These are phyloP conservation scores for Athelia sp. DNA, from an alignment of 1,284 basidiomycete genomes.

Conservation along the genomic window DNA sequence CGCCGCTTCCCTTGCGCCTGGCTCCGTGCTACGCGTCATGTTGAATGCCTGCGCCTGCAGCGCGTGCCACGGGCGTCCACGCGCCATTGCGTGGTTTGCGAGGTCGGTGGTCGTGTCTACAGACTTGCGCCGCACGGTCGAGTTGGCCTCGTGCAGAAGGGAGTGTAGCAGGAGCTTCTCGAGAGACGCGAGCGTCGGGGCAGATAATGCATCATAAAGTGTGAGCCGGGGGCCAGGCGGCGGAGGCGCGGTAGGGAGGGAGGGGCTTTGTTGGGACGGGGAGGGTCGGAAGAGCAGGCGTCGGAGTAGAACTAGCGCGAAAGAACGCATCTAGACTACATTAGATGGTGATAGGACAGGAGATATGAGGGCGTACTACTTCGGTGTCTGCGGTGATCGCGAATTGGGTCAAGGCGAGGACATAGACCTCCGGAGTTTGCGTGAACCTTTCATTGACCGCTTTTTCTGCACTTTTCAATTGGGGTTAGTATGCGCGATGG, in stretches of 20 bases:
- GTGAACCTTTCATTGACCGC: conserved; percentile 73
- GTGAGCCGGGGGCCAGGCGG: conserved; percentile 31
- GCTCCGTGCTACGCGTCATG: conserved; percentile 47
- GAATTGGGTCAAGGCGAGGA: conserved; percentile 72
- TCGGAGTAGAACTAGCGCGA: conserved; percentile 72
- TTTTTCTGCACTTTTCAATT: conserved; percentile 57
- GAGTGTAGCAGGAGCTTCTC: conserved; percentile 69
- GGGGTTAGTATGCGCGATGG: neutral
- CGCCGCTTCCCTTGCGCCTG: conserved; percentile 35
- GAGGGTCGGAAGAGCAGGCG: conserved; percentile 63
- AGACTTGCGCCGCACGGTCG: conserved; percentile 58
- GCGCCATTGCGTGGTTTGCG: conserved; percentile 64
- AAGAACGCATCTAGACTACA: conserved; percentile 66
- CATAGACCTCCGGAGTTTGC: conserved; percentile 70
- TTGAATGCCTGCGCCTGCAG: conserved; percentile 64
- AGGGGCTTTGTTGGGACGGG: conserved; percentile 24
- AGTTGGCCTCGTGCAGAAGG: conserved; percentile 51
- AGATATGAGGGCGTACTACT: conserved; percentile 43
- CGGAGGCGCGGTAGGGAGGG: conserved; percentile 8
- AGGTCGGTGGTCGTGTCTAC: conserved; percentile 73
- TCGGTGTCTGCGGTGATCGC: conserved; percentile 68
- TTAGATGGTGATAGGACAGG: conserved; percentile 1
- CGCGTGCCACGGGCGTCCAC: conserved; percentile 74
- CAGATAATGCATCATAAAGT: conserved; percentile 70
- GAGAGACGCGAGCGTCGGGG: conserved; percentile 57